Evolutionary conservation across 1,284 basidiomycete species (phyloP), one percentile per base, ranked within the genome.

Genomic region (Thelephora terrestris): DNA sequence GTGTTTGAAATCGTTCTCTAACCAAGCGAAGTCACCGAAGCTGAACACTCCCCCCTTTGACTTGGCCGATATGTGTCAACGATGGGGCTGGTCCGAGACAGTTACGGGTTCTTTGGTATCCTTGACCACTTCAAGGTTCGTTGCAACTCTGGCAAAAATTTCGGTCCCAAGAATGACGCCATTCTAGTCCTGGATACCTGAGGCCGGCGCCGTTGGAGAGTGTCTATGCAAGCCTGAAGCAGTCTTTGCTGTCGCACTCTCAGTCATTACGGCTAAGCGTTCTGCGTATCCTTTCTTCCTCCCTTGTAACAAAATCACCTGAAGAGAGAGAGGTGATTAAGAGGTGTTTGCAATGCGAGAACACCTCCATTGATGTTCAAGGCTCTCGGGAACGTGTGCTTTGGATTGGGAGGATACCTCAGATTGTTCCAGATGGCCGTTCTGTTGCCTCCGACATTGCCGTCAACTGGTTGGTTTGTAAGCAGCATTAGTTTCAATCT

Each of bases 321-420:
- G 70, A 67, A 23, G 71, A 79, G 18, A 70, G 75, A 23, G 79
- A 82, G 27, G 70, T 84, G 1, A 62, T 88, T 48, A 74, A 76
- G 51, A 73, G 76, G 18, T 85, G 84, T 58, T 59, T 88, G 5
- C 75, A 81, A 46, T 81, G 83, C 1, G 91, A 94, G 60, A 75
- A 85, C 50, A 77, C 86, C 0, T 67, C 83, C 1, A 65, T 92
- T 40, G 82, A 88, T 45, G 71, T 88, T 2, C 79, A 84, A 52
- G 86, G 90, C 29, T 83, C 85, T 0, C 75, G 92, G 21, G 92
- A 96, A 57, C 78, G 91, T 34, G 79, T 88, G 1, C 65, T 92
- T 53, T 71, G 80, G 25, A 87, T 93, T 14, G 74, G 73, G 6
- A 71, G 79, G 34, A 67, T 87, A 38, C 71, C 71, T 2, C 73